Conservation (phyloP, 2,329 filamentous ascomycete species). For the Lasiodiplodia gonubiensis region DNA sequence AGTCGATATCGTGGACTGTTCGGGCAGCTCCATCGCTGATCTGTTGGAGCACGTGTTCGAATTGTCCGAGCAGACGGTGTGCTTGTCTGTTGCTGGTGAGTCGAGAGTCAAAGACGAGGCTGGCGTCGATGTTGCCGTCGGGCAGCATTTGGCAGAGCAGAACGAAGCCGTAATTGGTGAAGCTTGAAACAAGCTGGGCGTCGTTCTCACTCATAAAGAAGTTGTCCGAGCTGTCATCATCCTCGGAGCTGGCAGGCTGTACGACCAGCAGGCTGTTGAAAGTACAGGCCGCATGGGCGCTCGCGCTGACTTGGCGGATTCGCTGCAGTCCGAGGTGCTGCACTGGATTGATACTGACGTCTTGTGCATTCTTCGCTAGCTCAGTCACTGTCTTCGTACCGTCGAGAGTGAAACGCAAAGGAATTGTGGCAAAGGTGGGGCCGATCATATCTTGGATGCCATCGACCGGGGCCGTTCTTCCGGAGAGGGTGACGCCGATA, state of each 20-base stretch:
- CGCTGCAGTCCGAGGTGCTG: constrained; percentile 40
- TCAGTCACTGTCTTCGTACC: constrained; percentile 36
- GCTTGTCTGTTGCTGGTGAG: not conserved
- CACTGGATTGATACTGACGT: not conserved
- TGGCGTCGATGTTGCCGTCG: not conserved
- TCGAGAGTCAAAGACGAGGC: not conserved
- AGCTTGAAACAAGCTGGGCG: constrained; percentile 30
- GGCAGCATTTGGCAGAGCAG: constrained; percentile 4
- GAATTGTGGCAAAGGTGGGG: constrained; percentile 48
- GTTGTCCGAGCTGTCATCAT: constrained; percentile 12
- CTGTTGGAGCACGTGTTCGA: not conserved
- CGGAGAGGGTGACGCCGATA: constrained; percentile 45
- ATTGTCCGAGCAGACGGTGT: not conserved
- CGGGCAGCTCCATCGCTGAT: not conserved
- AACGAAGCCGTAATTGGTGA: constrained; percentile 2
- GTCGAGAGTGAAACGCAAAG: constrained; percentile 43
- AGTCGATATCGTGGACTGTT: not conserved
- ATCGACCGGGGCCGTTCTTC: constrained; percentile 42
- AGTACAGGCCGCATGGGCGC: constrained; percentile 33
- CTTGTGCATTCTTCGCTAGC: constrained; percentile 29
- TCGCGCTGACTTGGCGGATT: constrained; percentile 48
- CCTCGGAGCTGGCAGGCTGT: constrained; percentile 1
- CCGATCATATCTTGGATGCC: constrained; percentile 45
- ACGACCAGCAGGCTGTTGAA: constrained; percentile 23
- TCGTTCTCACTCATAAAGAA: constrained; percentile 20